Percentiles rank a stretch among this genome's conserved stretches.
Conservation (phyloP, 305 asterid species). For the Monarda citriodora region DNA sequence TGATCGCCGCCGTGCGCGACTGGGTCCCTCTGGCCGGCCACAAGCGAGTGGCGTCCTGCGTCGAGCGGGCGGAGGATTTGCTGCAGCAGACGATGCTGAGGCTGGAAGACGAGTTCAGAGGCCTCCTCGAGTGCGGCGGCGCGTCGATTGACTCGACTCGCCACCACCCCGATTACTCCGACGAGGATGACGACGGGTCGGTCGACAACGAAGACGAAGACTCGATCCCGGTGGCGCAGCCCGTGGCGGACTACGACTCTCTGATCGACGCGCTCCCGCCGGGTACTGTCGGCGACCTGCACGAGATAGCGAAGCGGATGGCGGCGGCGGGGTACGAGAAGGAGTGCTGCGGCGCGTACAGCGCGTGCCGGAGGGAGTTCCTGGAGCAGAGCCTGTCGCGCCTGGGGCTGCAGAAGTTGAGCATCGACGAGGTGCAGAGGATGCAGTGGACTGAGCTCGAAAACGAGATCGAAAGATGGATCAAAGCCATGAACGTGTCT, state of each 20-base stretch:
- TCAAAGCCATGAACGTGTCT: constrained; percentile 56
- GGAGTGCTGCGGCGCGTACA: constrained; percentile 69
- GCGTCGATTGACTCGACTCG: constrained; percentile 21
- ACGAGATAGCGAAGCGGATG: constrained; percentile 70
- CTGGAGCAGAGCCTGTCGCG: constrained; percentile 76
- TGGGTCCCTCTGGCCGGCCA: constrained; percentile 65
- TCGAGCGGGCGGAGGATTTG: constrained; percentile 66
- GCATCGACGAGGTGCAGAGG: constrained; percentile 70
- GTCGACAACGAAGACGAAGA: constrained; percentile 5
- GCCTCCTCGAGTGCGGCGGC: constrained; percentile 41
- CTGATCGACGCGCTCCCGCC: constrained; percentile 65
- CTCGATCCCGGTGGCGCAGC: constrained; percentile 58
- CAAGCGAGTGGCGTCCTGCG: constrained; percentile 51
- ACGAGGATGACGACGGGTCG: constrained; percentile 39
- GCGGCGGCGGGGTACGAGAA: constrained; percentile 71
- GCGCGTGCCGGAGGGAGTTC: constrained; percentile 55
- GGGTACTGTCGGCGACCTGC: constrained; percentile 53
- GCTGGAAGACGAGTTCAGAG: constrained; percentile 68
- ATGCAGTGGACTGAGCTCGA: constrained; percentile 76
- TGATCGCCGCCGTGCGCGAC: constrained; percentile 51
- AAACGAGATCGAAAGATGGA: constrained; percentile 84
- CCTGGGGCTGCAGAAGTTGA: constrained; percentile 71
- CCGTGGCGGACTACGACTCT: constrained; percentile 48
- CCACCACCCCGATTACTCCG: constrained; percentile 31
- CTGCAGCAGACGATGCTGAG: constrained; percentile 75